A percentile compares a stretch with the other conserved stretches of the same genome.
Evolutionary conservation across 352 stramenopile genomes (phyloP).

Genomic region (Poterioochromonas sp.): DNA sequence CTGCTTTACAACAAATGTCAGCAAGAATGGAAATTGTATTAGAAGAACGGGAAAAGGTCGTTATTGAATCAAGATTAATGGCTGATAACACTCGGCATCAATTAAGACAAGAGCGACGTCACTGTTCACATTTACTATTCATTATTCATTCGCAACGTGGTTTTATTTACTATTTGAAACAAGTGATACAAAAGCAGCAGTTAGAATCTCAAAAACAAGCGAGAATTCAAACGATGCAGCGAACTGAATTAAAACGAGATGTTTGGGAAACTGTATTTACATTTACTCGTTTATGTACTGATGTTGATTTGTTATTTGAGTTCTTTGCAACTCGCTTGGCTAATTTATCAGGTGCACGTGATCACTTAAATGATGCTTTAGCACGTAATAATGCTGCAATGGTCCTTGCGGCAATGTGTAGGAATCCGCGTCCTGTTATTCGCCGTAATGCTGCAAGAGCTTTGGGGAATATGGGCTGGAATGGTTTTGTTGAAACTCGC

Average conservation of each 20-base stretch:
- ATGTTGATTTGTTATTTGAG: conserved; percentile 43
- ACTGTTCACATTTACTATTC: conserved; percentile 9
- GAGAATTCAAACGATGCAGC: neutral
- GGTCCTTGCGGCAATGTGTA: conserved; percentile 35
- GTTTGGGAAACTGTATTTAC: conserved; percentile 22
- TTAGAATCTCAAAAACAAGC: neutral
- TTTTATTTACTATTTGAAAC: neutral
- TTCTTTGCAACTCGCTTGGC: conserved; percentile 43
- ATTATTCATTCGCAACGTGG: conserved; percentile 28
- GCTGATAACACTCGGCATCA: conserved; percentile 13
- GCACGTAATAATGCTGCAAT: conserved; percentile 33
- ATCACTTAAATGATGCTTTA: conserved; percentile 38
- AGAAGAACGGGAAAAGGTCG: conserved; percentile 26
- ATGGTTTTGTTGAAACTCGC: conserved; percentile 41
- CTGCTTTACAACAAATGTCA: conserved; percentile 11
- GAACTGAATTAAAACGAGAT: neutral
- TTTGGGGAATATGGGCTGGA: conserved; percentile 39
- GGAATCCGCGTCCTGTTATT: conserved; percentile 17
- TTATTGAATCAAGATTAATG: conserved; percentile 16
- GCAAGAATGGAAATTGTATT: conserved; percentile 23
- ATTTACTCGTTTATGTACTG: conserved; percentile 21
- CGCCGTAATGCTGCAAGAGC: conserved; percentile 39
- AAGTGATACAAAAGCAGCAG: neutral
- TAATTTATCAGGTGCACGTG: conserved; percentile 40
- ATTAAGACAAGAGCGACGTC: conserved; percentile 5